phyloP scores from a whole-genome alignment of 106 monocot species.

The Vanilla planifolia region DNA sequence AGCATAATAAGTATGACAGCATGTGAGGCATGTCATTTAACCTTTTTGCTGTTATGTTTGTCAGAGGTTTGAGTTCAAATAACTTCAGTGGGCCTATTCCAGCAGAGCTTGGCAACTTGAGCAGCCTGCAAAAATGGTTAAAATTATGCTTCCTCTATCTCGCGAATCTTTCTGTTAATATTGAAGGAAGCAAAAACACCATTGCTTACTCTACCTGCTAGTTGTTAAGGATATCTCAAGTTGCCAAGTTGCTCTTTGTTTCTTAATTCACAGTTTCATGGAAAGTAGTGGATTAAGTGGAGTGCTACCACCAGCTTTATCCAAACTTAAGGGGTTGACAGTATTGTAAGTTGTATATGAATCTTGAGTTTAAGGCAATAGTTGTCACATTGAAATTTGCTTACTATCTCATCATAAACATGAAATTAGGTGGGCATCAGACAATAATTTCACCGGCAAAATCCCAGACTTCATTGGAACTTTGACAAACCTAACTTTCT shows the following conservation, averaged over 20 bases:
- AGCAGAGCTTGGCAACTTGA: slow-evolving; percentile 22
- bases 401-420: slow-evolving; percentile 1
- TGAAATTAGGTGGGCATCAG: slow-evolving; percentile 52
- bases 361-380: background rate
- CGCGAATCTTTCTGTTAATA: background rate
- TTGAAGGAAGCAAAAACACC: background rate
- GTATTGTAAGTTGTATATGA: slow-evolving; percentile 28
- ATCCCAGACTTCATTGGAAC: slow-evolving; percentile 67
- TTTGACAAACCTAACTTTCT: slow-evolving; percentile 31
- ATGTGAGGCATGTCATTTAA: too few species aligned
- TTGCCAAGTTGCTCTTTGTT: background rate
- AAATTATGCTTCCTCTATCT: background rate
- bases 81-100: slow-evolving; percentile 25
- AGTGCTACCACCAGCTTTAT: slow-evolving; percentile 42
- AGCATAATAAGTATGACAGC: too few species aligned
- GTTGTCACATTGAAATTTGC: background rate
- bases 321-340: slow-evolving; percentile 41
- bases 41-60: background rate
- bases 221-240: background rate
- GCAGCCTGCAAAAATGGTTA: slow-evolving; percentile 19
- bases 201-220: background rate
- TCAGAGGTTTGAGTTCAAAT: slow-evolving; percentile 29
- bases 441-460: slow-evolving; percentile 64
- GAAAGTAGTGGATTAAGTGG: slow-evolving; percentile 49
- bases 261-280: slow-evolving; percentile 36